These are phyloP conservation scores for Pisolithus tinctorius DNA, from an alignment of 768 basidiomycete species.

Conservation along the genomic window DNA sequence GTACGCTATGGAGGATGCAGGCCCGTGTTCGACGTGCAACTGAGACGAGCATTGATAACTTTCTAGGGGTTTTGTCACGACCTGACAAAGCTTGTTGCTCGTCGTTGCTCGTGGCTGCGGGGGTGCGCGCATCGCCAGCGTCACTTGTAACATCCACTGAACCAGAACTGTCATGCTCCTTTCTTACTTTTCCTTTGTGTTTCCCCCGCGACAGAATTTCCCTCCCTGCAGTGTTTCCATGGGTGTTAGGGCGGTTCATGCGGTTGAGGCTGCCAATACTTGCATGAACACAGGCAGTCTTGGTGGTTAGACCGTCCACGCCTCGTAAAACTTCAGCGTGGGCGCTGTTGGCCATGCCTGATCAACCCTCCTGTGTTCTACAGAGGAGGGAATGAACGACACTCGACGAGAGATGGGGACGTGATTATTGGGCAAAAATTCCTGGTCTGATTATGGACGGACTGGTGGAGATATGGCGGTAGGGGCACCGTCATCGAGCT, in stretches of 20 bases:
- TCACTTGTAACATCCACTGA: slow-evolving; percentile 31
- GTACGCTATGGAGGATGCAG: slow-evolving; percentile 83
- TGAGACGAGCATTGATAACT: slow-evolving; percentile 54
- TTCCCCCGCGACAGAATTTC: slow-evolving; percentile 31
- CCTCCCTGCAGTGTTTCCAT: slow-evolving; percentile 49
- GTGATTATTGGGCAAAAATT: slow-evolving; percentile 29
- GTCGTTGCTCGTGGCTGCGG: slow-evolving; percentile 48
- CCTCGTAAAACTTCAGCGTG: slow-evolving; percentile 90
- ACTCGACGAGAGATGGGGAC: slow-evolving; percentile 43
- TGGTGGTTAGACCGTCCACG: slow-evolving; percentile 80
- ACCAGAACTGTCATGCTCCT: slow-evolving; percentile 32
- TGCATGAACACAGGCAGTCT: slow-evolving; percentile 67
- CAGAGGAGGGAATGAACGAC: slow-evolving; percentile 82
- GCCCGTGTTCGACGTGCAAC: slow-evolving; percentile 84
- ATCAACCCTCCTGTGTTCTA: slow-evolving; percentile 88
- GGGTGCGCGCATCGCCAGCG: slow-evolving; percentile 34
- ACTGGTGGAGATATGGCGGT: slow-evolving; percentile 31
- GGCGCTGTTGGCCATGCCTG: slow-evolving; percentile 77
- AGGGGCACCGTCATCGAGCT: slow-evolving; percentile 40
- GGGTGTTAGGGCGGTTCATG: slow-evolving; percentile 69
- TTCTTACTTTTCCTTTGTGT: slow-evolving; percentile 42
- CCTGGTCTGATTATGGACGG: slow-evolving; percentile 31
- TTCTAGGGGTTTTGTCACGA: slow-evolving; percentile 64
- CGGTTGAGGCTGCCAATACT: slow-evolving; percentile 30
- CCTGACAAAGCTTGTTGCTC: slow-evolving; percentile 41